Evolutionary conservation across 495 filamentous ascomycete genomes (phyloP), one percentile per base, ranked within the genome.

Genomic region (Podospora pseudocomata): DNA sequence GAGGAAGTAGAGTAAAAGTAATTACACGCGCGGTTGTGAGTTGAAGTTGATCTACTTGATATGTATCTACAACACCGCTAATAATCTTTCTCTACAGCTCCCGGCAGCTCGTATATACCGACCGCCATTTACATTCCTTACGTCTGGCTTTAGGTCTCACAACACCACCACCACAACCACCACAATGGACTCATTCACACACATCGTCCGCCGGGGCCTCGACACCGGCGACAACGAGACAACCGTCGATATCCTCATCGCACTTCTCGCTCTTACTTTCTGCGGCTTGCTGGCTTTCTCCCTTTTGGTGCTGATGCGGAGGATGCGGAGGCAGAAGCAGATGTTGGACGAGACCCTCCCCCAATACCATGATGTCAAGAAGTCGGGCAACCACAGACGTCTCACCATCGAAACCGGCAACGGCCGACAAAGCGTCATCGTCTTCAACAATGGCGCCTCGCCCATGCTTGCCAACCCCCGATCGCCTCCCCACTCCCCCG

Each of bases 401-500:
- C 74, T 84, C 18, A 84, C 82, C 61, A 84, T 84, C 68, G 76
- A 81, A 66, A 84, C 81, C n/a, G 81, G 86, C 70, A 84, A 89
- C 69, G 92, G 90, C 69, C 88, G 91, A 71, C 88, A 90, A 39
- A 91, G 89, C 68, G 83, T 92, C 67, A 81, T 90, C 63, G 86
- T 94, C 67, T 90, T 90, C 74, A 88, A 90, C 71, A 90, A 92
- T 77, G 87, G 84, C 72, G 80, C 83, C 66, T 86, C 91, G 77
- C 84, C 86, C 64, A 86, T 96, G 71, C 87, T 95, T 68, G 84
- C 87, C 57, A 89, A 89, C 77, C 90, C 91, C 26, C 84, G 85
- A 59, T 88, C 86, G 56, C 91, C 92, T 18, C 92, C 93, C 30
- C 78, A 89, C 59, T 93, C 91, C 66, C 92, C 92, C n/a, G 84